A percentile compares a stretch with the other conserved stretches of the same genome.
Evolutionary conservation across 345 rosid species (phyloP).

Genomic region (Salix caprea): DNA sequence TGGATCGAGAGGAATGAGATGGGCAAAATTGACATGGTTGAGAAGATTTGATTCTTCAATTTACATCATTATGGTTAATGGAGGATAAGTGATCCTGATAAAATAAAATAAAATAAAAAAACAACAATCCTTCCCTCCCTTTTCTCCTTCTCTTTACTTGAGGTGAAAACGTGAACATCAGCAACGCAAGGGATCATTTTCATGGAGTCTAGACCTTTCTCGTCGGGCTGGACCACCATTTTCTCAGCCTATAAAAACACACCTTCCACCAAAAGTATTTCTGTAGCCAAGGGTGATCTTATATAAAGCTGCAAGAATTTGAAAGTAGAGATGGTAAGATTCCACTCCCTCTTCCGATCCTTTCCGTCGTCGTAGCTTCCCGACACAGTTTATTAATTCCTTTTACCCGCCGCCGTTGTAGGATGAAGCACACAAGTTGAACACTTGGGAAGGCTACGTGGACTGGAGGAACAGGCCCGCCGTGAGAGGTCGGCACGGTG

Average conservation of each 20-base stretch:
- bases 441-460: constrained; percentile 52
- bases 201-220: constrained; percentile 49
- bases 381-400: neutral
- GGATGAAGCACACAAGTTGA: constrained; percentile 44
- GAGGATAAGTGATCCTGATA: neutral
- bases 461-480: constrained; percentile 74
- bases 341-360: neutral
- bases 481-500: constrained; percentile 59
- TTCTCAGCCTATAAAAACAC: constrained; percentile 30
- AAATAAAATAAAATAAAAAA: neutral
- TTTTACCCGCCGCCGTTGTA: constrained; percentile 18
- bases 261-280: neutral
- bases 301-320: neutral
- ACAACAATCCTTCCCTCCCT: neutral
- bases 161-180: constrained; percentile 12
- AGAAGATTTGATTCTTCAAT: neutral
- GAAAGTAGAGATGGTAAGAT: constrained; percentile 31
- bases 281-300: constrained; percentile 5
- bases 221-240: constrained; percentile 39
- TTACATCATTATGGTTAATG: neutral
- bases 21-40: neutral
- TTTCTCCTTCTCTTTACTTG: neutral
- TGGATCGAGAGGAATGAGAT: neutral
- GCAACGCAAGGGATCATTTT: constrained; percentile 25
- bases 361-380: neutral